Evolutionary conservation across 108 stramenopile genomes (phyloP), one percentile per base, ranked within the genome.

Genomic region (Nitzschia inconspicua): DNA sequence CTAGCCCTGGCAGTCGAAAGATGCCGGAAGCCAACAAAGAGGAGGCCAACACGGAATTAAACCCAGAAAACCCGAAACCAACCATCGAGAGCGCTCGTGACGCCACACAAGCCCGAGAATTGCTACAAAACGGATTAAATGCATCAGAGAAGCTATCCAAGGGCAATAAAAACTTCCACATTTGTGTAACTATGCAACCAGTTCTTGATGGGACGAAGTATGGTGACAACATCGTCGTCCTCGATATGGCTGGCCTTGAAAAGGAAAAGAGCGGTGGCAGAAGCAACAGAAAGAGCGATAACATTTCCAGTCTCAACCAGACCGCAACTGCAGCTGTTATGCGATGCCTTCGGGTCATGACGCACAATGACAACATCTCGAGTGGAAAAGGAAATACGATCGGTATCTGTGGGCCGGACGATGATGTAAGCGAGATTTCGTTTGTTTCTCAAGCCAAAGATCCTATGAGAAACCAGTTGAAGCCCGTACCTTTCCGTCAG

Each of bases 171-270:
- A 63, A 63, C 24, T 34, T 43, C 19, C 78, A 79, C 31, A 41
- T 75, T 1, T 48, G 68, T 18, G 57, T 72, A 4, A 65, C 64
- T 4, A 24, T 80, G 10, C 68, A 74, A 44, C 79, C 79, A 16
- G 44, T 72, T 1, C 22, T 66, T n/a, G 60, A 73, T 26, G 62
- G 59, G 3, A 47, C 13, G 0, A 32, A 57, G 25, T 35, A 29
- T 31, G 79, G 79, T 22, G 79, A 74, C 9, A 72, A 37, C 16
- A 66, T 82, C 36, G 68, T 57, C 1, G 28, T 82, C 1, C 44
- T 82, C 14, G 80, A 82, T 18, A 76, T 82, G 80, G 80, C 75
- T 11, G 72, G 80, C 3, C 47, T 66, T 5, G 80, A 76, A 60
- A 57, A 64, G 8, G 25, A 44, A 30, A 54, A 60, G 1, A n/a